Conservation (phyloP, 306 rosid species). For the Prosopis cineraria region DNA sequence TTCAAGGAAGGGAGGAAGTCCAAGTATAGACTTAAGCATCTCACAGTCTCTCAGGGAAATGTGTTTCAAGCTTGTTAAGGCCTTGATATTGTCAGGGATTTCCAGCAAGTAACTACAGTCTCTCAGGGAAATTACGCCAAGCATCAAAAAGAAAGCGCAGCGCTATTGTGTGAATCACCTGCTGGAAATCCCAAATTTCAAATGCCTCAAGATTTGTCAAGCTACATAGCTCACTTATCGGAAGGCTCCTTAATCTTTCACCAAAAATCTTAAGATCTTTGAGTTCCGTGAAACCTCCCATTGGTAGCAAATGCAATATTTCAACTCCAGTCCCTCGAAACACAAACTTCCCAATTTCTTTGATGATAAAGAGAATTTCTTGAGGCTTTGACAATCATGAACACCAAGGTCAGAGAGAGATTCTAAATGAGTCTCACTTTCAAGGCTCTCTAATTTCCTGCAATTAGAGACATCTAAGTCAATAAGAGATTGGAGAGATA, state of each 20-base stretch:
- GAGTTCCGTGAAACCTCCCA: neutral
- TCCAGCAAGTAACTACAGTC: no score
- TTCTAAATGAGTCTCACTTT: neutral
- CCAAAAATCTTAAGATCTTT: fast-evolving
- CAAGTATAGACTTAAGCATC: no score
- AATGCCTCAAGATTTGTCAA: neutral
- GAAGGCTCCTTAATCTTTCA: neutral
- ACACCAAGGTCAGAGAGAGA: neutral
- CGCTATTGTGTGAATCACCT: no score
- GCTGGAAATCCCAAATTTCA: fast-evolving
- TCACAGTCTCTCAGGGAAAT: no score
- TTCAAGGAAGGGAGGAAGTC: no score
- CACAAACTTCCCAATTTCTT: fast-evolving
- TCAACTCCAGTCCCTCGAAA: fast-evolving
- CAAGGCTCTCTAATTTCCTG: no score
- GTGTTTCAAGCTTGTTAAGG: no score
- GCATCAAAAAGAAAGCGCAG: no score
- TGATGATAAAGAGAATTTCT: neutral
- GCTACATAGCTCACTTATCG: neutral
- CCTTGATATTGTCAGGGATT: no score
- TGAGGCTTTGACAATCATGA: neutral
- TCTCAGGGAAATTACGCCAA: no score
- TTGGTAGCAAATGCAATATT: neutral
- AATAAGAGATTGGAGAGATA: no score
- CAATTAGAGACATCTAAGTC: no score